A percentile compares a stretch with the other conserved stretches of the same genome.
Conservation (phyloP, 768 basidiomycete species). For the Amanita inopinata region DNA sequence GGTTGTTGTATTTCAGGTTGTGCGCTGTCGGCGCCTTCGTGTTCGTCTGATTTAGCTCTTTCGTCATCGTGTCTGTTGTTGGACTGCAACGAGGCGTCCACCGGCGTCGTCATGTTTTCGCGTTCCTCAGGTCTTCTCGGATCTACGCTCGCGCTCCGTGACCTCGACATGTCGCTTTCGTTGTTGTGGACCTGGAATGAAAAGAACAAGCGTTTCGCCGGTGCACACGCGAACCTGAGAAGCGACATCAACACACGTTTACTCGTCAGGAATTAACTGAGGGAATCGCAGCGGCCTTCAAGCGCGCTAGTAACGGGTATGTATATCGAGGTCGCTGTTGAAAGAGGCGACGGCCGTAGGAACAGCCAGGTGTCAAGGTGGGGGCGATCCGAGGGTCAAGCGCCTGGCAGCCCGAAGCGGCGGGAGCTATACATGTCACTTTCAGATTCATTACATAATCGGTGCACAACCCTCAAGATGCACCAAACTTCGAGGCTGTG, state of each 20-base stretch:
- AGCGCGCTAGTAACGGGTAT: slow-evolving; percentile 1
- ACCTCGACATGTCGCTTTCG: slow-evolving; percentile 22
- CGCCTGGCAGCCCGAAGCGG: slow-evolving; percentile 8
- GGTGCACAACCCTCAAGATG: background rate
- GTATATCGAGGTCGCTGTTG: background rate
- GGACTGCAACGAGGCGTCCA: slow-evolving; percentile 23
- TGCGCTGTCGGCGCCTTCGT: slow-evolving; percentile 20
- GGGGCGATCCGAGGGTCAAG: slow-evolving; percentile 8
- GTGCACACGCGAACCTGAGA: slow-evolving; percentile 16
- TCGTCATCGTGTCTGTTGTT: slow-evolving; percentile 19
- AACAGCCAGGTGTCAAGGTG: slow-evolving; percentile 7
- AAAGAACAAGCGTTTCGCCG: slow-evolving; percentile 17
- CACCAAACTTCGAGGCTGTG: background rate
- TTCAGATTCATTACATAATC: slow-evolving; percentile 9
- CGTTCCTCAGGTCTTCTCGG: slow-evolving; percentile 23
- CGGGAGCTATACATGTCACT: slow-evolving; percentile 10
- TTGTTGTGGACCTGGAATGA: slow-evolving; percentile 9
- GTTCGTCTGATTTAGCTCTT: slow-evolving; percentile 20
- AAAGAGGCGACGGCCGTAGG: slow-evolving; percentile 4
- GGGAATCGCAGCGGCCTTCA: background rate
- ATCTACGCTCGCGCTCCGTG: slow-evolving; percentile 25
- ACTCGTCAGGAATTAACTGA: slow-evolving; percentile 13
- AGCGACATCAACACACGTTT: slow-evolving; percentile 16
- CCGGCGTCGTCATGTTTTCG: slow-evolving; percentile 21
- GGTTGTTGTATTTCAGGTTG: slow-evolving; percentile 16